Percentiles rank a stretch among this genome's conserved stretches.
Conservation (phyloP, 768 basidiomycete species). For the Heimioporus sp. region DNA sequence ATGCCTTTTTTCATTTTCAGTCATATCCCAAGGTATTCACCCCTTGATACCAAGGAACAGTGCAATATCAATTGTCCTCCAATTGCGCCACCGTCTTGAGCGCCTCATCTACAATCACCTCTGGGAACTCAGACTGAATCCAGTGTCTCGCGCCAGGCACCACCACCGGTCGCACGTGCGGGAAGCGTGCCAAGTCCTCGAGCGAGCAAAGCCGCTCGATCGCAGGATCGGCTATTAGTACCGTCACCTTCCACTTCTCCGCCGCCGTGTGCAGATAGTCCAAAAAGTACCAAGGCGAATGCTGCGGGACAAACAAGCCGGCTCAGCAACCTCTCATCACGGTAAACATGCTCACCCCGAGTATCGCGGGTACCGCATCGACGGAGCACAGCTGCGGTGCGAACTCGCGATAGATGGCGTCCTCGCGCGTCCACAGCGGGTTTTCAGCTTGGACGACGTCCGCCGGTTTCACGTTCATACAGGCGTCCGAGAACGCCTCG, state of each 20-base stretch:
- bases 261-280: background rate
- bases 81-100: constrained; percentile 8
- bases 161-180: constrained; percentile 6
- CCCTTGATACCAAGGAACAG: too few species aligned
- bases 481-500: background rate
- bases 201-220: background rate
- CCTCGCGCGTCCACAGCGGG: constrained; percentile 13
- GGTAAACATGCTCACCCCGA: background rate
- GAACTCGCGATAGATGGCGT: constrained; percentile 5
- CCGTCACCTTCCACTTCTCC: constrained; percentile 12
- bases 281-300: constrained; percentile 19
- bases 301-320: constrained; percentile 3
- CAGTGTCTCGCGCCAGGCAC: constrained; percentile 22
- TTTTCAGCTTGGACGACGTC: constrained; percentile 1
- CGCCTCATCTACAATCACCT: constrained; percentile 18
- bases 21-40: too few species aligned
- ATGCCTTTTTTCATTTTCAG: too few species aligned
- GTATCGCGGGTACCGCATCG: background rate
- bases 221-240: constrained; percentile 20
- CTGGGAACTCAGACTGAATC: constrained; percentile 27
- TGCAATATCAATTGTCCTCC: background rate
- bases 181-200: constrained; percentile 15
- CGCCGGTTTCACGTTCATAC: background rate
- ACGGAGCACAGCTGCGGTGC: constrained; percentile 11
- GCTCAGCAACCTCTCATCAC: background rate